Conservation (phyloP, 2,329 filamentous ascomycete species). For the Colletotrichum viniferum region DNA sequence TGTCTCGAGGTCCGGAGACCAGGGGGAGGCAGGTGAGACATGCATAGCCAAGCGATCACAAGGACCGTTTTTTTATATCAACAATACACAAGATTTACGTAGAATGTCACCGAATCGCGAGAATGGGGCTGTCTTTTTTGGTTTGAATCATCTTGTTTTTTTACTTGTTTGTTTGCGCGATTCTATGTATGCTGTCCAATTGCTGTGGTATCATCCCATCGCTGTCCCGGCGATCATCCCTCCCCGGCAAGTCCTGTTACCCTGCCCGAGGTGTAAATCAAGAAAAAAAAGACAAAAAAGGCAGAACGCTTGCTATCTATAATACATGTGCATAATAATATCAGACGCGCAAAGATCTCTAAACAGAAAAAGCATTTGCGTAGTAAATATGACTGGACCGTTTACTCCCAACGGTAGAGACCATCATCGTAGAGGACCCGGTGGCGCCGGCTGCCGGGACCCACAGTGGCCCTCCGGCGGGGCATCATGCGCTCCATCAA, state of each 20-base stretch:
- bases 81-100: background rate
- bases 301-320: constrained; percentile 6
- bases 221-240: background rate
- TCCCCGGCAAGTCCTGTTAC: background rate
- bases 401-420: constrained; percentile 44
- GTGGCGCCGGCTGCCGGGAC: constrained; percentile 37
- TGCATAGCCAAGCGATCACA: constrained; percentile 8
- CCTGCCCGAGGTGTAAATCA: background rate
- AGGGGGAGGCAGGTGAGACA: constrained; percentile 3
- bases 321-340: background rate
- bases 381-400: background rate
- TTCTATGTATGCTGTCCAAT: background rate
- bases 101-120: background rate
- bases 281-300: background rate
- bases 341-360: background rate
- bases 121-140: background rate
- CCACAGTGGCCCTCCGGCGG: constrained; percentile 39
- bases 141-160: background rate
- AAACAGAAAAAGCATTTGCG: background rate
- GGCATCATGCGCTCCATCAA: constrained; percentile 46
- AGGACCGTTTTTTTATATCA: background rate
- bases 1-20: background rate
- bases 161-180: background rate
- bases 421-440: constrained; percentile 42
- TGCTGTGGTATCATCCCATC: constrained; percentile 11